These are phyloP conservation scores for Pythium dissotocum DNA, from an alignment of 352 stramenopile species.

Conservation along the genomic window DNA sequence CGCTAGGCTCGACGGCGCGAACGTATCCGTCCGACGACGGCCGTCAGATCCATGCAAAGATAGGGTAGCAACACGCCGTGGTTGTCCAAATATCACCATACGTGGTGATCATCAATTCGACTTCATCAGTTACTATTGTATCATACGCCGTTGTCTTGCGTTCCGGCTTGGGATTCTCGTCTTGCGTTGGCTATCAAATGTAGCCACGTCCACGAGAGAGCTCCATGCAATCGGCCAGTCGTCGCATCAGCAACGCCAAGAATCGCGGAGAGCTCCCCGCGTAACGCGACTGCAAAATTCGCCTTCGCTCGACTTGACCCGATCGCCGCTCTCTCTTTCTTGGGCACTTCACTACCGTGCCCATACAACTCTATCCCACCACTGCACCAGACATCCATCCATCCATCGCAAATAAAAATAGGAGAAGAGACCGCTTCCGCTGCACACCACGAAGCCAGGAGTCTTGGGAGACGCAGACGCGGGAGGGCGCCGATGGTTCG, in stretches of 20 bases:
- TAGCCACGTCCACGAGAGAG: slow-evolving; percentile 1
- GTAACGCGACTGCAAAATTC: not conserved
- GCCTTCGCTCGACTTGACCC: slow-evolving; percentile 5
- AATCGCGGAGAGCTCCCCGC: not conserved
- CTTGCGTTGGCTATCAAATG: slow-evolving; percentile 7
- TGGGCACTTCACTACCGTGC: slow-evolving; percentile 26
- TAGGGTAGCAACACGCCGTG: not conserved
- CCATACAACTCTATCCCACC: slow-evolving; percentile 26
- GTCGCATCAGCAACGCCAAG: not conserved
- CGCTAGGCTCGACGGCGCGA: slow-evolving; percentile 4
- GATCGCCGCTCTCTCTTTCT: slow-evolving; percentile 3
- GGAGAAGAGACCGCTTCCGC: slow-evolving; percentile 22
- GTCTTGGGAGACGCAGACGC: not conserved
- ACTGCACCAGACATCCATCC: slow-evolving; percentile 28
- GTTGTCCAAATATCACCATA: slow-evolving; percentile 7
- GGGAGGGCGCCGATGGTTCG: not conserved
- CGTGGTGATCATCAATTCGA: slow-evolving; percentile 17
- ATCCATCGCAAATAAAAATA: slow-evolving; percentile 26
- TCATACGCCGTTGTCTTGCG: slow-evolving; percentile 17
- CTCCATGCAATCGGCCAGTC: not conserved
- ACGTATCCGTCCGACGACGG: not conserved
- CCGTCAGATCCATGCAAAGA: not conserved
- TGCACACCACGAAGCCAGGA: slow-evolving; percentile 20
- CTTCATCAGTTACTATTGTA: slow-evolving; percentile 30
- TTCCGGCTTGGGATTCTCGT: not conserved